Evolutionary conservation across 768 basidiomycete species (phyloP).

Genomic region (Lentinula sp.): DNA sequence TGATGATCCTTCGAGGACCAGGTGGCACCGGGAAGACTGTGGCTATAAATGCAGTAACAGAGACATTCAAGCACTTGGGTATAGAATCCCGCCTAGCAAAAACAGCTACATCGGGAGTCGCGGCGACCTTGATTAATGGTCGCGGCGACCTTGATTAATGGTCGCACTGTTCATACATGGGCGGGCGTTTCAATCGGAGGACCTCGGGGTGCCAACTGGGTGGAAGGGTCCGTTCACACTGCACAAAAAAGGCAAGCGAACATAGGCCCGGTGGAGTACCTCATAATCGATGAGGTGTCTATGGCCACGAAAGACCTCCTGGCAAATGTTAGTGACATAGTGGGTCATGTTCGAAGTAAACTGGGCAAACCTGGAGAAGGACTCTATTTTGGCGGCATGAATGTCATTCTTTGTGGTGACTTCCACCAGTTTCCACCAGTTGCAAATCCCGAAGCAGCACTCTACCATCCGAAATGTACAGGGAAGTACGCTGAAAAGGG

Average conservation of each 20-base stretch:
- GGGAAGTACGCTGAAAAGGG: slow-evolving; percentile 11
- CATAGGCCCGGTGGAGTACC: too few species aligned
- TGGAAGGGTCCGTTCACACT: too few species aligned
- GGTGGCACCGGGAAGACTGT: slow-evolving; percentile 40
- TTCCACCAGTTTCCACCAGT: slow-evolving; percentile 44
- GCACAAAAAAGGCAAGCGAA: too few species aligned
- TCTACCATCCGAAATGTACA: slow-evolving; percentile 13
- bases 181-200: too few species aligned
- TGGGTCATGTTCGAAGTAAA: slow-evolving; percentile 7
- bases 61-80: slow-evolving; percentile 20
- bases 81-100: slow-evolving; percentile 20
- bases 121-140: slow-evolving; percentile 30
- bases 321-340: neutral
- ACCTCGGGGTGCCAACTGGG: too few species aligned
- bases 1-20: slow-evolving; percentile 33
- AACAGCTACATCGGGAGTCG: slow-evolving; percentile 32
- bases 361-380: slow-evolving; percentile 1
- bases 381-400: slow-evolving; percentile 29
- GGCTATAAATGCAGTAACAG: slow-evolving; percentile 29
- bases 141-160: too few species aligned
- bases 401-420: slow-evolving; percentile 34
- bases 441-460: slow-evolving; percentile 10
- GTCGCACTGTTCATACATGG: slow-evolving; percentile 28
- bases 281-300: slow-evolving; percentile 35
- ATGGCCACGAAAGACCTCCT: slow-evolving; percentile 27